Base-by-base conservation (phyloP, 2,329 filamentous ascomycete genomes). In the Thyridium curvatum region DNA sequence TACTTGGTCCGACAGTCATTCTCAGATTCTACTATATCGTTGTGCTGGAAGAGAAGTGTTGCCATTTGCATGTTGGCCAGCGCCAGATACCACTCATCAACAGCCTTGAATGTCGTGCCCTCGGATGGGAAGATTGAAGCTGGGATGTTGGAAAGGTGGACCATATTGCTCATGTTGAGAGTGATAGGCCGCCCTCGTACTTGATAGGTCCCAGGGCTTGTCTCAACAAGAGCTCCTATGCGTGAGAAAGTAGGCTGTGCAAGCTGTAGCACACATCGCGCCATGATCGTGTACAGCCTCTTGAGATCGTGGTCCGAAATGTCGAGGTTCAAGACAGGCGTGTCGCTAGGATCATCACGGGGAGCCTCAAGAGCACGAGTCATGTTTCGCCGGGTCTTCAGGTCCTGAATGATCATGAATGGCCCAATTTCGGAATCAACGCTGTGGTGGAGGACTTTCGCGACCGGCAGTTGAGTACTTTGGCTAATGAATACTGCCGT, bases 1-100 rank as follows among this genome's bases (percentile, higher is more conserved):
- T 66, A 68, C 41, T 70, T 69, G 18, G 60, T 62, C 4, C 60
- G 53, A 34, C 56, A 62, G 40, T 71, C 65, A 12, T 63, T 58
- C 17, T 56, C 62, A 2, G 54, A 51, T 0, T 41, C 39, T 3
- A 66, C 48, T 1, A 58, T 46, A 31, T 66, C 56, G 42, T 69
- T 67, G 36, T 57, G 60, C 45, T 70, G 63, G 38, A 64, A 65
- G 10, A 54, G 14, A 3, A 68, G 51, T 13, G 62, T 59, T 16
- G 50, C 50, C 7, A 72, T 47, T 32, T 72, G 60, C 44, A 66
- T 54, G 6, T 67, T 57, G 3, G 65, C 61, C 7, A 70, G 49
- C 1, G 52, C 54, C 14, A 38, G 35, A 31, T 61, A 65, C 53
- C 65, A 69, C 9, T 58, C 56, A n/a, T 55, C 33, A 4, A 39